phyloP scores from a whole-genome alignment of 257 asterid genomes.

The Oldenlandia corymbosa region DNA sequence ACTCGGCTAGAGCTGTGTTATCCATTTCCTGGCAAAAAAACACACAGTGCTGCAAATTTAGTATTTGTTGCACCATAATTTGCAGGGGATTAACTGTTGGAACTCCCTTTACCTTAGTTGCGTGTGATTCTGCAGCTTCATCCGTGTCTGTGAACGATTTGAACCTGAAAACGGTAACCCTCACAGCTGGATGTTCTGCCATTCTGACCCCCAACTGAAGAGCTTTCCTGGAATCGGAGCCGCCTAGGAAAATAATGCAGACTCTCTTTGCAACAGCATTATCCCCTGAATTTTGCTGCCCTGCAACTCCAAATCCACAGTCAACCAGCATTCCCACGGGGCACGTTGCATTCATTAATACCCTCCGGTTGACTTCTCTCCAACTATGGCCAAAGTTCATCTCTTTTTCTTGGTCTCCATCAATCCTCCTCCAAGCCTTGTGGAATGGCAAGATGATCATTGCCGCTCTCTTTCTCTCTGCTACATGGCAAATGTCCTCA shows the following conservation, averaged over 20 bases:
- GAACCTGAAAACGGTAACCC: conserved; percentile 34
- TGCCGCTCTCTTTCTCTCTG: conserved; percentile 23
- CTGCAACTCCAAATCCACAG: conserved; percentile 23
- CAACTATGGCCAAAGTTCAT: conserved; percentile 31
- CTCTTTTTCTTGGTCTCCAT: conserved; percentile 10
- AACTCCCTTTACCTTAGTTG: not conserved
- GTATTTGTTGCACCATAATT: not conserved
- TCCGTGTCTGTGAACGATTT: not conserved
- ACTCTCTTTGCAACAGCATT: conserved; percentile 16
- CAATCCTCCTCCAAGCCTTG: conserved; percentile 29
- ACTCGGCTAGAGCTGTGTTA: conserved; percentile 19
- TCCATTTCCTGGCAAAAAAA: conserved; percentile 27
- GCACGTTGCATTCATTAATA: conserved; percentile 26
- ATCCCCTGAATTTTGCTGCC: not conserved
- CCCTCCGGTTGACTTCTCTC: conserved; percentile 31
- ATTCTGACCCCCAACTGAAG: conserved; percentile 42
- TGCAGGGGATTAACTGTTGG: not conserved
- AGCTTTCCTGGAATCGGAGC: conserved; percentile 45
- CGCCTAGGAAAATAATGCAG: conserved; percentile 48
- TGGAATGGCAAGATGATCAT: conserved; percentile 30
- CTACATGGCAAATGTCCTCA: conserved; percentile 35
- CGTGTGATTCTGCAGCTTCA: not conserved
- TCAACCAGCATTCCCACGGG: conserved; percentile 31
- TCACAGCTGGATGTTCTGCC: conserved; percentile 47
- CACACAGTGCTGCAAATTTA: not conserved